Evolutionary conservation across 306 rosid genomes (phyloP).

Genomic region (Lablab purpureus): DNA sequence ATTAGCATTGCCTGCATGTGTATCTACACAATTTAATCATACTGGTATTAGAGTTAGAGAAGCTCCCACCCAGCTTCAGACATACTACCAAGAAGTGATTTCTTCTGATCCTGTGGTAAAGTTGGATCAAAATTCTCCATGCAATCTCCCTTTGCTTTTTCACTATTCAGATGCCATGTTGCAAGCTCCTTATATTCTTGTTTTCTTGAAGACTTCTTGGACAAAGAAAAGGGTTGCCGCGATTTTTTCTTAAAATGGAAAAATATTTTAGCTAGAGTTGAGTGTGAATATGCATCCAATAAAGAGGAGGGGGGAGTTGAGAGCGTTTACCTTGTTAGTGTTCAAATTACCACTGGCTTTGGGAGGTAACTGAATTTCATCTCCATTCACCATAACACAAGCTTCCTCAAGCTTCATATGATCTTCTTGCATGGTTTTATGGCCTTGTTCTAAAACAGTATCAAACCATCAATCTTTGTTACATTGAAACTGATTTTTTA

Average conservation of each 20-base stretch:
- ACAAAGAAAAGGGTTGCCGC: conserved; percentile 58
- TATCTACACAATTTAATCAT: conserved; percentile 47
- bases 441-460: conserved; percentile 43
- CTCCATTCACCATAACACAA: conserved; percentile 72
- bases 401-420: conserved; percentile 66
- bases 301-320: background rate
- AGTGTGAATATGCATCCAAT: background rate
- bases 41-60: conserved; percentile 51
- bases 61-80: conserved; percentile 90
- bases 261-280: conserved; percentile 15
- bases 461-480: conserved; percentile 35
- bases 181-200: conserved; percentile 90
- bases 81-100: conserved; percentile 36
- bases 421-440: conserved; percentile 44
- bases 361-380: conserved; percentile 56
- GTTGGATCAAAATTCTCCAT: conserved; percentile 41
- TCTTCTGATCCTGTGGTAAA: conserved; percentile 39
- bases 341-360: conserved; percentile 44
- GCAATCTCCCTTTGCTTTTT: conserved; percentile 24
- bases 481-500: conserved; percentile 32
- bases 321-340: conserved; percentile 68
- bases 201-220: conserved; percentile 75
- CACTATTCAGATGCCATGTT: conserved; percentile 53
- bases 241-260: conserved; percentile 60
- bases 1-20: background rate